These are phyloP conservation scores for Venturia carpophila DNA, from an alignment of 2,329 filamentous ascomycete species.

Conservation along the genomic window DNA sequence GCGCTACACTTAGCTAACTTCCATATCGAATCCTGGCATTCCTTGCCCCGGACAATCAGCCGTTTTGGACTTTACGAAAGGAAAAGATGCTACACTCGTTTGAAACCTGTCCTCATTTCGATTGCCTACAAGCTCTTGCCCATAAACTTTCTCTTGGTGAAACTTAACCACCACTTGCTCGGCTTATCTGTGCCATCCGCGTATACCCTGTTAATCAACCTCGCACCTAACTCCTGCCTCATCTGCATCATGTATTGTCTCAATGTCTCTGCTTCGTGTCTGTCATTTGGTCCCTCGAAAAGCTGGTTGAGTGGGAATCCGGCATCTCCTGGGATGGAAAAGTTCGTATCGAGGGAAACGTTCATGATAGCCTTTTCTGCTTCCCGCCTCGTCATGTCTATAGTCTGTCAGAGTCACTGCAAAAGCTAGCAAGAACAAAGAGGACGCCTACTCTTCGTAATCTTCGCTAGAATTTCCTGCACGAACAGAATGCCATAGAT, in stretches of 20 bases:
- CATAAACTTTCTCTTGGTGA: slow-evolving; percentile 99
- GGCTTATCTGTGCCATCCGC: slow-evolving; percentile 59
- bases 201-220: slow-evolving; percentile 81
- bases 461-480: slow-evolving; percentile 81
- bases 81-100: too few relatives aligned
- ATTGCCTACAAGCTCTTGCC: slow-evolving; percentile 55
- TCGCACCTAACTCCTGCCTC: slow-evolving; percentile 77
- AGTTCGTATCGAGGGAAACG: slow-evolving; percentile 83
- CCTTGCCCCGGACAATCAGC: too few relatives aligned
- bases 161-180: slow-evolving; percentile 94
- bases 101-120: too few relatives aligned
- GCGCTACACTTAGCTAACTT: too few relatives aligned
- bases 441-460: slow-evolving; percentile 60
- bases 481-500: slow-evolving; percentile 96
- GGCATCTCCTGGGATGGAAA: slow-evolving; percentile 88
- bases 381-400: slow-evolving; percentile 20
- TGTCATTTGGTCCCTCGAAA: slow-evolving; percentile 79
- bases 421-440: background rate
- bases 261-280: slow-evolving; percentile 82
- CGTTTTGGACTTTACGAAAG: too few relatives aligned
- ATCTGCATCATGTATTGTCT: slow-evolving; percentile 88
- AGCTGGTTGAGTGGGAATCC: slow-evolving; percentile 93
- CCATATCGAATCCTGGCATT: too few relatives aligned
- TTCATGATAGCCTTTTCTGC: slow-evolving; percentile 67
- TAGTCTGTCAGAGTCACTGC: slow-evolving; percentile 4